These are phyloP conservation scores for Exophiala oligosperma DNA, from an alignment of 2,329 filamentous ascomycete species.

Conservation along the genomic window DNA sequence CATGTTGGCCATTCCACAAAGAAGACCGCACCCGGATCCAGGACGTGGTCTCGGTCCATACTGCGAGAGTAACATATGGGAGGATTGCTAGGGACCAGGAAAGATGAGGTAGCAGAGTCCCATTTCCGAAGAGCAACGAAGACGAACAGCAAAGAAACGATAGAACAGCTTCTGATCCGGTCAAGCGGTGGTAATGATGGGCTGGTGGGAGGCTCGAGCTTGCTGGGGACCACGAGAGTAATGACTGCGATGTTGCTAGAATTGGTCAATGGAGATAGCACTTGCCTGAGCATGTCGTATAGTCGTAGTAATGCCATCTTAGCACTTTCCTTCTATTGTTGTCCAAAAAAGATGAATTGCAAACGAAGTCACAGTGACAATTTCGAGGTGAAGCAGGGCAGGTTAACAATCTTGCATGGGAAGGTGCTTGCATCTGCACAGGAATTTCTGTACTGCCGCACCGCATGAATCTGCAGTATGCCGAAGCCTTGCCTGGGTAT, in stretches of 20 bases:
- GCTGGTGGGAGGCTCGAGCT: constrained; percentile 5
- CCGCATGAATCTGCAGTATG: neutral
- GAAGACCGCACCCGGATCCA: constrained; percentile 17
- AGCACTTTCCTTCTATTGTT: constrained; percentile 6
- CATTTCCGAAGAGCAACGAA: constrained; percentile 23
- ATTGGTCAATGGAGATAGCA: constrained; percentile 12
- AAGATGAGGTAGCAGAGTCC: constrained; percentile 20
- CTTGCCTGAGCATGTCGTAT: constrained; percentile 13
- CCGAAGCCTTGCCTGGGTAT: neutral
- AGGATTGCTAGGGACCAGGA: constrained; percentile 19
- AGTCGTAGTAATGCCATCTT: constrained; percentile 10
- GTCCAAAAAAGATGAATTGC: neutral
- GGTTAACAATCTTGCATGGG: neutral
- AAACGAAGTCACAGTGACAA: neutral
- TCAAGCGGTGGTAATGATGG: constrained; percentile 20
- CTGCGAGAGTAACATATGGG: constrained; percentile 14
- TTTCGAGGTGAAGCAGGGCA: neutral
- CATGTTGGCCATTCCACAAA: constrained; percentile 27
- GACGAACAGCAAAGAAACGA: constrained; percentile 19
- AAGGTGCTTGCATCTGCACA: neutral
- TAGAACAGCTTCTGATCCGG: constrained; percentile 19
- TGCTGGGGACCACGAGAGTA: neutral
- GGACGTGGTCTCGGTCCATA: constrained; percentile 7
- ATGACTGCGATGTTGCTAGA: neutral
- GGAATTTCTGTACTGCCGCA: neutral